Evolutionary conservation across 1,284 basidiomycete species (phyloP).

Genomic region (Papiliotrema terrestris): DNA sequence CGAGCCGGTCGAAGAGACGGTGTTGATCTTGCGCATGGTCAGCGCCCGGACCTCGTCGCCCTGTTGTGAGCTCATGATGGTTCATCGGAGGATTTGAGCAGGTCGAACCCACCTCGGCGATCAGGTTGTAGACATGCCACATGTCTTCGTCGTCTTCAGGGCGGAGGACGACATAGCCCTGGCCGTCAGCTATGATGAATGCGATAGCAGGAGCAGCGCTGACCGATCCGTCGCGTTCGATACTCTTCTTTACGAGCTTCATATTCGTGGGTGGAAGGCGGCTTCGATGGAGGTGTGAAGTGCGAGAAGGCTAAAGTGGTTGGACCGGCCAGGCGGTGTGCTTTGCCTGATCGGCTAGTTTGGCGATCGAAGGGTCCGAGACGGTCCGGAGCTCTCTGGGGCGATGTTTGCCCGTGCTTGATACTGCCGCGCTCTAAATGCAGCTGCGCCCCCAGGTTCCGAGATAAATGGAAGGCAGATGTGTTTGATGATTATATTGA

Average conservation of each 20-base stretch:
- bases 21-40: slow-evolving; percentile 70
- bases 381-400: no score
- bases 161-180: slow-evolving; percentile 86
- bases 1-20: slow-evolving; percentile 85
- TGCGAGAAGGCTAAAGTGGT: no score
- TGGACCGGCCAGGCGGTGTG: no score
- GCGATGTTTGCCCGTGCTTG: no score
- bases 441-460: no score
- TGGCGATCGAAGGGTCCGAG: no score
- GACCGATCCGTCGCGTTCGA: slow-evolving; percentile 76
- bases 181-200: slow-evolving; percentile 8
- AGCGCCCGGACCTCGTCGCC: slow-evolving; percentile 86
- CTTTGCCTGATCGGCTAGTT: no score
- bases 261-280: slow-evolving; percentile 49
- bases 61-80: slow-evolving; percentile 43
- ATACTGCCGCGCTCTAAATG: no score
- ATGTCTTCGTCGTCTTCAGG: slow-evolving; percentile 98
- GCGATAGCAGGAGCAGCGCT: slow-evolving; percentile 33
- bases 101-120: slow-evolving; percentile 59
- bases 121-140: slow-evolving; percentile 99
- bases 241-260: slow-evolving; percentile 60
- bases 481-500: not conserved
- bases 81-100: slow-evolving; percentile 6
- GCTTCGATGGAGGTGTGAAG: no score
- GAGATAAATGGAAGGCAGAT: no score